Conservation (phyloP, 352 stramenopile species). For the Globisporangium emineosum region DNA sequence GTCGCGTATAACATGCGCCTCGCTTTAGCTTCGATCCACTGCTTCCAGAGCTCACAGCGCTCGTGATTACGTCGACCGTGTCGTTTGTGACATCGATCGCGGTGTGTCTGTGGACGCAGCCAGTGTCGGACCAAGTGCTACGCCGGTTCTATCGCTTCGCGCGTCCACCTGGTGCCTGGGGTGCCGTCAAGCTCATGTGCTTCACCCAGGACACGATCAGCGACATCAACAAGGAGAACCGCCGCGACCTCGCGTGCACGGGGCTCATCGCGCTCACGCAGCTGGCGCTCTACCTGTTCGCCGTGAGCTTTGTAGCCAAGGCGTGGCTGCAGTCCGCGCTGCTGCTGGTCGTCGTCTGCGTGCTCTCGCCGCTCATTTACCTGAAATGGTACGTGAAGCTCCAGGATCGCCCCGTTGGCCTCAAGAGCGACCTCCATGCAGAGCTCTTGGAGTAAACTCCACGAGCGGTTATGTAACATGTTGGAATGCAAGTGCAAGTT, state of each 20-base stretch:
- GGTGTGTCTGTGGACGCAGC: slow-evolving; percentile 38
- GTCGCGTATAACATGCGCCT: background rate
- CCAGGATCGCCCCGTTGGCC: slow-evolving; percentile 47
- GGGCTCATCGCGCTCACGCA: slow-evolving; percentile 60
- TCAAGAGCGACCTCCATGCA: slow-evolving; percentile 45
- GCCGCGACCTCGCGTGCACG: slow-evolving; percentile 57
- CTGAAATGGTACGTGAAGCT: slow-evolving; percentile 78
- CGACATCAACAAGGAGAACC: slow-evolving; percentile 62
- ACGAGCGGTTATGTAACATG: background rate
- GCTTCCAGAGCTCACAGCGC: slow-evolving; percentile 49
- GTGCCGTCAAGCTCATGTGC: slow-evolving; percentile 55
- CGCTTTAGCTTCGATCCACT: slow-evolving; percentile 40
- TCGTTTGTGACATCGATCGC: slow-evolving; percentile 42
- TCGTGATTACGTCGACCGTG: slow-evolving; percentile 59
- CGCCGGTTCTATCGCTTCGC: slow-evolving; percentile 69
- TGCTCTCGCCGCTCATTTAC: slow-evolving; percentile 57
- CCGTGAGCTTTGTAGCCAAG: slow-evolving; percentile 60
- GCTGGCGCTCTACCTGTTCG: slow-evolving; percentile 60
- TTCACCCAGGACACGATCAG: slow-evolving; percentile 46
- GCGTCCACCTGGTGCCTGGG: slow-evolving; percentile 56
- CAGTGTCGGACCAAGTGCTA: slow-evolving; percentile 45
- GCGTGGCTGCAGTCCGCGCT: slow-evolving; percentile 56
- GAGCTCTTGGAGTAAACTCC: slow-evolving; percentile 30
- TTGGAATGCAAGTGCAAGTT: background rate
- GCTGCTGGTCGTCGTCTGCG: slow-evolving; percentile 33